A percentile compares a stretch with the other conserved stretches of the same genome.
phyloP scores from a whole-genome alignment of 1,284 basidiomycete genomes.

The Cutaneotrichosporon cyanovorans region DNA sequence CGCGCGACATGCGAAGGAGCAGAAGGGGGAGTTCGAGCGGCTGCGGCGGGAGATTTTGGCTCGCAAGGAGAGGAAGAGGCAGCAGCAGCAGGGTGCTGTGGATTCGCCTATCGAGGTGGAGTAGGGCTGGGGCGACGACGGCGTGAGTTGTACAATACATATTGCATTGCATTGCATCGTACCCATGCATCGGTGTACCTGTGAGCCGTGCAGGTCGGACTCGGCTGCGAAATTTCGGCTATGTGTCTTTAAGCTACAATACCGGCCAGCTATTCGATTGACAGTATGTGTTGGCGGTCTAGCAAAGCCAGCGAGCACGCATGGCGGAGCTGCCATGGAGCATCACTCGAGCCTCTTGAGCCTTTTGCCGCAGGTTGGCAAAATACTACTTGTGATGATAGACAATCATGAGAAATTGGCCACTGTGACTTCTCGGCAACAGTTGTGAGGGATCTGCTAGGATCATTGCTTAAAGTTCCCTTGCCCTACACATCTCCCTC shows the following conservation, averaged over 20 bases:
- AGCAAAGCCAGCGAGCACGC: no score
- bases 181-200: neutral
- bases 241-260: no score
- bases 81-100: conserved; percentile 2
- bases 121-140: conserved; percentile 15
- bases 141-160: neutral
- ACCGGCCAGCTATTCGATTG: no score
- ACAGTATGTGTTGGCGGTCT: no score
- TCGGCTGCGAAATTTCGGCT: no score
- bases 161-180: neutral
- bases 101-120: conserved; percentile 40
- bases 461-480: no score
- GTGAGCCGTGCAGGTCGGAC: neutral
- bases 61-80: conserved; percentile 21
- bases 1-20: conserved; percentile 30
- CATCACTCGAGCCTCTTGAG: no score
- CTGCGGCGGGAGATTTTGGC: conserved; percentile 34
- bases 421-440: neutral
- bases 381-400: neutral
- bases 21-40: conserved; percentile 36
- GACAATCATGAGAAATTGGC: no score
- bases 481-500: conserved; percentile 25
- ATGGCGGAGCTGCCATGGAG: no score
- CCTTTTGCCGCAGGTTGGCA: no score
- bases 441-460: neutral